These are phyloP conservation scores for Pyrus bretschneideri DNA, from an alignment of 306 rosid genomes.

Conservation along the genomic window DNA sequence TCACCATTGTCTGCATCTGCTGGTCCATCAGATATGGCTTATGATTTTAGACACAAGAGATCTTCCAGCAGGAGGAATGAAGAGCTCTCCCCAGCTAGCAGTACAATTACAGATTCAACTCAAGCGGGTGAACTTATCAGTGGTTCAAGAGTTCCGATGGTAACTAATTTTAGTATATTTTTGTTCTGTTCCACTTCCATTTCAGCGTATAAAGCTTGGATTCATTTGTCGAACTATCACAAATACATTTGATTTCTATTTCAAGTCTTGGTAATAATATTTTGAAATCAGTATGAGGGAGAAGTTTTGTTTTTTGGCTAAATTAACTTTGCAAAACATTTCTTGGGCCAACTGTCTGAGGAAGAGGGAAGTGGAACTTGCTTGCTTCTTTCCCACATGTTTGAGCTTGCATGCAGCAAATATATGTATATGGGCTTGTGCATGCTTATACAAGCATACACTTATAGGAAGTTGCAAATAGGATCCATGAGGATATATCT, in stretches of 20 bases:
- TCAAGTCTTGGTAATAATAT: background rate
- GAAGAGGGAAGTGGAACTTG: background rate
- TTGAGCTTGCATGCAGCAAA: background rate
- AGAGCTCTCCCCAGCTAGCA: constrained; percentile 69
- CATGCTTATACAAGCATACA: background rate
- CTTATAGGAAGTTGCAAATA: background rate
- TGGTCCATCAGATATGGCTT: constrained; percentile 41
- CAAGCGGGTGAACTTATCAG: constrained; percentile 77
- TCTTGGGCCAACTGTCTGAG: background rate
- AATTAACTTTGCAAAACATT: background rate
- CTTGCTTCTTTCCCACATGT: background rate
- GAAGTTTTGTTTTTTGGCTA: background rate
- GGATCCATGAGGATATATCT: background rate
- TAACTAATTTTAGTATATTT: constrained; percentile 14
- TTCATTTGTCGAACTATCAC: background rate
- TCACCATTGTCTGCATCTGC: constrained; percentile 31
- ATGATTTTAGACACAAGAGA: constrained; percentile 66
- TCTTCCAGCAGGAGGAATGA: constrained; percentile 82
- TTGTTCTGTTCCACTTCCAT: background rate
- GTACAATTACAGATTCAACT: constrained; percentile 74
- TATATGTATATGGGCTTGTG: background rate
- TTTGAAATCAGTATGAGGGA: background rate
- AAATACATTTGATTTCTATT: background rate
- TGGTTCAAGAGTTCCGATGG: constrained; percentile 48
- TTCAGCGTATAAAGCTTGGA: background rate